Evolutionary conservation across 2,329 filamentous ascomycete species (phyloP).

Genomic region (Rutstroemia sydowiana): DNA sequence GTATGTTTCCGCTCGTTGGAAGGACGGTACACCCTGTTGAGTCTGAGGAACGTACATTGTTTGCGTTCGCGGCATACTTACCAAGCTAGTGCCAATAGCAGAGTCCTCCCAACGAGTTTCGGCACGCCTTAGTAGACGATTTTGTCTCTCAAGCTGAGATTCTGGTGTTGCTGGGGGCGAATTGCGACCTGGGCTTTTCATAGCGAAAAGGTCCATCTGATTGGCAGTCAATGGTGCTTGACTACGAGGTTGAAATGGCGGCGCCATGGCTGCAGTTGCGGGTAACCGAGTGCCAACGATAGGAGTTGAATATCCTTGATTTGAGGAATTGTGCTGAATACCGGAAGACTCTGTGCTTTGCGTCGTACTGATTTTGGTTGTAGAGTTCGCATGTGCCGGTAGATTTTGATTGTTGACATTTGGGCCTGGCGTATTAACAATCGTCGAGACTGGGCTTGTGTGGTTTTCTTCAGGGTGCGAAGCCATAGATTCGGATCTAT

Average conservation of each 20-base stretch:
- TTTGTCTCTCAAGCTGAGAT: conserved; percentile 17
- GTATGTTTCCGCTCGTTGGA: conserved; percentile 17
- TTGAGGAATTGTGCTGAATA: neutral
- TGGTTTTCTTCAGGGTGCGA: neutral
- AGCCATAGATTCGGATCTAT: neutral
- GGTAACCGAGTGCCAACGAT: conserved; percentile 16
- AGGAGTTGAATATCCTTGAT: neutral
- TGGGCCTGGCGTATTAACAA: neutral
- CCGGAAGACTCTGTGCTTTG: neutral
- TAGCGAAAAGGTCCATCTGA: neutral
- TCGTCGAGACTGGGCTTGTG: neutral
- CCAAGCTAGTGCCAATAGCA: conserved; percentile 7
- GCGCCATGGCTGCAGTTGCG: conserved; percentile 29
- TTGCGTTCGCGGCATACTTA: conserved; percentile 10
- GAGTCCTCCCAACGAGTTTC: conserved; percentile 19
- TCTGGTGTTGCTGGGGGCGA: conserved; percentile 9
- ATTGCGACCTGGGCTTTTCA: neutral
- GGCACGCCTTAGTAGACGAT: conserved; percentile 18
- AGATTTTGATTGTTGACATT: neutral
- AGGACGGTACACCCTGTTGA: neutral
- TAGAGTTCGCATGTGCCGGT: neutral
- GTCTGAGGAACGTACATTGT: conserved; percentile 13
- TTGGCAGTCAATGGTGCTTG: neutral
- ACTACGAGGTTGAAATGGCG: conserved; percentile 29
- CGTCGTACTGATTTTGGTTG: neutral